Base-by-base conservation (phyloP, 2,329 filamentous ascomycete species). In the Hypomyces rosellus region DNA sequence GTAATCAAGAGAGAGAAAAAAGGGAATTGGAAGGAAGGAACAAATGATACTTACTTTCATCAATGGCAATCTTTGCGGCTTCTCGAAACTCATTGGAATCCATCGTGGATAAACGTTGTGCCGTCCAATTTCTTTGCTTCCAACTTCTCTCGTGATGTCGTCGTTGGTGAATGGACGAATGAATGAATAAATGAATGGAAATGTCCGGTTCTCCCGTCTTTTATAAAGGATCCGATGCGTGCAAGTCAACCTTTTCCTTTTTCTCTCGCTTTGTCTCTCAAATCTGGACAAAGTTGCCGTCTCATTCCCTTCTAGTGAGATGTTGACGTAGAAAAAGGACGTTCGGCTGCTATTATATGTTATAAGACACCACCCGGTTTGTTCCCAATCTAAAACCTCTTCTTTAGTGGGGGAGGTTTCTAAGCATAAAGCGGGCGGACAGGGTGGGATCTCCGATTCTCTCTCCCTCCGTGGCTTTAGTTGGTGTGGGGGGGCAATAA, bases 31-130 rank as follows among this genome's bases (percentile, higher is more conserved):
- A 39, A 2, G 16, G 49, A 18, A 34, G 16, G 20, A 11, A 12
- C 16, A 34, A 3, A 45, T 41, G 14, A 48, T 11, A 73, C 82
- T 64, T 70, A 90, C 89, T 95, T 52, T 95, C 87, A 57, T 95
- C 87, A 63, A 95, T 82, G 53, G 86, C 85, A 51, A 84, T 80
- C 56, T 88, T 81, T 41, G 89, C 90, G 55, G 89, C 88, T 54
- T 81, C 73, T 56, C 83, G 79, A 69, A 95, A 96, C 61, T 92
- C 81, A 50, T 84, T 74, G 25, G 84, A 82, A 63, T 95, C 83
- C 91, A 96, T 95, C 40, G 34, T 45, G 25, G 13, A 45, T 34
- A 34, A 52, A 48, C 20, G 30, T 30, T 45, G n/a, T 41, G n/a
- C 39, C 36, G 36, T 38, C 36, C 4, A 38, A 5, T 6, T n/a